Base-by-base conservation (phyloP, 345 rosid genomes). In the Dimocarpus longan region DNA sequence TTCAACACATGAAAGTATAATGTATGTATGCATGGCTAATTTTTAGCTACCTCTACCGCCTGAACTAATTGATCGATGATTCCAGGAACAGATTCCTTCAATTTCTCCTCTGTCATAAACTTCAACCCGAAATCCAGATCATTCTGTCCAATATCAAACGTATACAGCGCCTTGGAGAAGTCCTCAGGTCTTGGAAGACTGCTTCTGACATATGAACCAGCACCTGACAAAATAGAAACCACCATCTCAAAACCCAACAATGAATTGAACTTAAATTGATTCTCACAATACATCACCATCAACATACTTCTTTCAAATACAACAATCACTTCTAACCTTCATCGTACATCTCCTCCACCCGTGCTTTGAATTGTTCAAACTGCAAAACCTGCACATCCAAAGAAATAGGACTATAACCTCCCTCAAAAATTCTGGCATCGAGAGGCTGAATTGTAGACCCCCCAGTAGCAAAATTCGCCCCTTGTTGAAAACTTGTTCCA, bases 381-480 rank as follows among this genome's bases (percentile, higher is more conserved):
- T 85, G 85, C 54, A 54, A 65, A 77, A 77, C 39, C 57, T 88
- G 88, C 68, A 85, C 80, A 39, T 84, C 82, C 18, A 88, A 78
- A 39, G 86, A 86, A 48, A 88, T 80, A 40, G 91, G 91, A 42
- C 91, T 86, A 46, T 75, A 82, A 16, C 91, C 91, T 24, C 78
- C 66, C 28, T 82, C 77, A 19, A 59, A 73, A 9, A 79, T 78
- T 67, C 80, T 80, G 2, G 78, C 79, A 78, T 84, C 81, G 28
- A 77, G 74, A 42, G 80, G 81, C 76, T 80, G 79, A 78, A 84
- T 73, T 24, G 89, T 86, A 32, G 91, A 86, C 32, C 87, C 87
- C 66, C 85, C 89, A 0, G 85, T 84, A 3, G 86, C 88, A 77
- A 84, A 88, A 63, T 82, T 88, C 19, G 89, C 84, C 15, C 89